Evolutionary conservation across 1,139 yeast species (phyloP).

Genomic region (Nakaseomyces uthaithaninus): DNA sequence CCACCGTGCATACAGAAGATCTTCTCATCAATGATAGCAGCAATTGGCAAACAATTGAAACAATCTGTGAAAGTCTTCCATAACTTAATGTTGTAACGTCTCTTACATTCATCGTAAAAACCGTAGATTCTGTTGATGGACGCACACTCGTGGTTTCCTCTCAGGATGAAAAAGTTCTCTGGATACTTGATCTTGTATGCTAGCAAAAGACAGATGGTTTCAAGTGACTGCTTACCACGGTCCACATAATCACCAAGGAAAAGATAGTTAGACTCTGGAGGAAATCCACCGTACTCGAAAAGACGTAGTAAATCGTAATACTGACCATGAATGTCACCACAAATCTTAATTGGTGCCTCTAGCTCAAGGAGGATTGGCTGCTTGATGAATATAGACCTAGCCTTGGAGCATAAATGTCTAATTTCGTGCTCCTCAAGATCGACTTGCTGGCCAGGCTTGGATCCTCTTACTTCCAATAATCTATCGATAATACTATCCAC

Average conservation of each 20-base stretch:
- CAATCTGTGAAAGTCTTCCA: constrained; percentile 98
- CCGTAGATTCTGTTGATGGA: constrained; percentile 94
- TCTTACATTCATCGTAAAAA: constrained; percentile 91
- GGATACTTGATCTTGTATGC: constrained; percentile 97
- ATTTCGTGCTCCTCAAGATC: constrained; percentile 90
- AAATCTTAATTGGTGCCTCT: constrained; percentile 91
- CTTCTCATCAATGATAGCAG: constrained; percentile 94
- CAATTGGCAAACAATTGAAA: constrained; percentile 94
- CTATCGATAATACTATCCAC: constrained; percentile 96
- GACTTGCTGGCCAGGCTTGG: constrained; percentile 96
- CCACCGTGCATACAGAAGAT: constrained; percentile 99
- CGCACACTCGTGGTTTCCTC: constrained; percentile 98
- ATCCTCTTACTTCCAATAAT: constrained; percentile 93
- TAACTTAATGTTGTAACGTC: constrained; percentile 91
- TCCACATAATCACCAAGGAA: constrained; percentile 95
- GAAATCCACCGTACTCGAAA: constrained; percentile 96
- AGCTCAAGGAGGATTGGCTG: constrained; percentile 92
- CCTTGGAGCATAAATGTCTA: constrained; percentile 91
- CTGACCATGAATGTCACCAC: constrained; percentile 97
- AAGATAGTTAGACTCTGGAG: constrained; percentile 92
- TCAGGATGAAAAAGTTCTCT: constrained; percentile 83
- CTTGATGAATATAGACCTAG: constrained; percentile 94
- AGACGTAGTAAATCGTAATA: constrained; percentile 88
- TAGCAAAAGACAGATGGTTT: constrained; percentile 82
- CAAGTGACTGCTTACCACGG: constrained; percentile 93